Base-by-base conservation (phyloP, 2,329 filamentous ascomycete genomes). In the Sclerotinia borealis region DNA sequence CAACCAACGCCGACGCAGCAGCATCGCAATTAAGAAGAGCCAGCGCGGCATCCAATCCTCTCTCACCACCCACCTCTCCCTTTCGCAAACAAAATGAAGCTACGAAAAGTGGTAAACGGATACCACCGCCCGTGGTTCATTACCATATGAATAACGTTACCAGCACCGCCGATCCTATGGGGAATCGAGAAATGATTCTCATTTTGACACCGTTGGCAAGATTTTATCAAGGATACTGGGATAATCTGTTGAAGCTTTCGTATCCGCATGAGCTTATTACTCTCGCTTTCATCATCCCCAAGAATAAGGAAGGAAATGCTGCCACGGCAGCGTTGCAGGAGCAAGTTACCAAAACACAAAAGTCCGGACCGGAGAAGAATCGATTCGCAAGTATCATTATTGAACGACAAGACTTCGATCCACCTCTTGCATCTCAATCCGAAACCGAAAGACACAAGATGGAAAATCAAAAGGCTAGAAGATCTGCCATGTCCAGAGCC, bases 141-240 rank as follows among this genome's bases (percentile, higher is more conserved):
- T 98, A 97, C 80, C 87, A 96, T 76, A 88, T 99, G 78, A 98
- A 98, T 81, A 93, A 93, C 77, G 85, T 98, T 70, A 97, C 93
- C 49, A 91, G 91, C 64, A 90, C 93, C 25, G 76, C 82, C 59
- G 83, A 90, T 68, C 91, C 95, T 1, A 80, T 92, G 58, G 84
- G 82, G 66, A 95, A 96, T 74, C 81, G 85, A 68, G 95, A 99
- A 79, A 89, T 88, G 59, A 83, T 99, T 65, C 86, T 99, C 62
- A 90, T 99, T 73, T 84, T 99, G 65, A 97, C 95, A 1, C 95
- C 95, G 11, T 87, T 99, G 78, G 90, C 92, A 37, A 86, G 91
- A 67, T 99, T 98, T 81, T 98, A 97, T 77, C 88, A 90, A 71
- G 87, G 84, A 70, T 99, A 98, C 80, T 99, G 95, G 93, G 89